Evolutionary conservation across 305 asterid genomes (phyloP).

Genomic region (Solanum hybrid): DNA sequence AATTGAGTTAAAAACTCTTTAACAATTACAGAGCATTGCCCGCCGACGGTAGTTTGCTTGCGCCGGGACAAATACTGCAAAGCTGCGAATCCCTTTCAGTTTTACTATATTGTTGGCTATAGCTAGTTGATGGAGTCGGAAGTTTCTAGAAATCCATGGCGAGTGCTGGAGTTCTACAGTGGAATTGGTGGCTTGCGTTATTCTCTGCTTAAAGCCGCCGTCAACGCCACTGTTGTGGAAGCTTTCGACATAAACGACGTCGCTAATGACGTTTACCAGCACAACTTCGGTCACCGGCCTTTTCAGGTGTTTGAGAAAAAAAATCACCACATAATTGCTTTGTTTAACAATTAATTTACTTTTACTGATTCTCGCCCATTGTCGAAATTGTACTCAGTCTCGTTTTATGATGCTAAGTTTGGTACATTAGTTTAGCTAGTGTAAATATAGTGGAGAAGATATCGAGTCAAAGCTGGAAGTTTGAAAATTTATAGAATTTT

Average conservation of each 20-base stretch:
- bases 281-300: conserved; percentile 91
- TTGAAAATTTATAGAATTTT: neutral
- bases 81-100: neutral
- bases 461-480: neutral
- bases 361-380: neutral
- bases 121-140: neutral
- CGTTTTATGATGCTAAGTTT: too few relatives aligned
- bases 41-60: neutral
- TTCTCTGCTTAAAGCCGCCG: conserved; percentile 64
- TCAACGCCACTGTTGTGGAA: conserved; percentile 67
- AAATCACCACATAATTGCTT: neutral
- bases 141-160: conserved; percentile 45
- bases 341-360: neutral
- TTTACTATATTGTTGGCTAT: neutral
- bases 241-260: conserved; percentile 87
- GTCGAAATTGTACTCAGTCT: too few relatives aligned
- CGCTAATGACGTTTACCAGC: conserved; percentile 88
- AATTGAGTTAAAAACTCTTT: neutral
- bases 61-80: neutral
- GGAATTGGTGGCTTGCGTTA: conserved; percentile 95
- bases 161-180: conserved; percentile 85
- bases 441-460: neutral
- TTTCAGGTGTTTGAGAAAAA: conserved; percentile 39
- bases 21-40: neutral
- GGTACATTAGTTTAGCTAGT: too few relatives aligned